Evolutionary conservation across 768 basidiomycete species (phyloP).

Genomic region (Boletus bicolor): DNA sequence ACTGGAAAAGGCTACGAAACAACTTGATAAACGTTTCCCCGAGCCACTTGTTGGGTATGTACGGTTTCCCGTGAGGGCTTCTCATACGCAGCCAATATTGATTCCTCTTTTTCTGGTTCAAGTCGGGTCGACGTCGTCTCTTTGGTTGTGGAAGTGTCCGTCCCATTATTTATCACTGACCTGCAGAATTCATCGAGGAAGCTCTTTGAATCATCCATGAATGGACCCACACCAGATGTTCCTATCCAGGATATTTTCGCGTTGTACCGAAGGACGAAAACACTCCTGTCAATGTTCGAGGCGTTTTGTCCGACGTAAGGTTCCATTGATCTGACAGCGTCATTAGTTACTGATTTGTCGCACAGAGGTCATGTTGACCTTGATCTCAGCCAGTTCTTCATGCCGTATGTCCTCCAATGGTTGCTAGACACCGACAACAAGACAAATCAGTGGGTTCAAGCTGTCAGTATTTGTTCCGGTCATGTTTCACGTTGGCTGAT

Average conservation of each 20-base stretch:
- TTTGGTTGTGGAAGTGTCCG: constrained; percentile 60
- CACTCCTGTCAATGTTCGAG: constrained; percentile 71
- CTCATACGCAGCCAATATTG: neutral
- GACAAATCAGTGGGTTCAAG: constrained; percentile 92
- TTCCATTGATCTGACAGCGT: neutral
- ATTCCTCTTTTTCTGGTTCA: neutral
- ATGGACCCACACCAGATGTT: constrained; percentile 81
- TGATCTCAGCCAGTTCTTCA: constrained; percentile 75
- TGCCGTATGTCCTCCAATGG: constrained; percentile 87
- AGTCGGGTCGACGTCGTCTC: constrained; percentile 77
- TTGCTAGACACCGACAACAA: constrained; percentile 83
- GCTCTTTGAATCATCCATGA: constrained; percentile 79
- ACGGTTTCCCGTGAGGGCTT: neutral
- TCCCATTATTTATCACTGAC: constrained; percentile 67
- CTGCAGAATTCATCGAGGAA: constrained; percentile 68
- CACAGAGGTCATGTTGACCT: constrained; percentile 58
- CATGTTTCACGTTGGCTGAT: constrained; percentile 5
- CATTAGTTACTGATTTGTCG: neutral
- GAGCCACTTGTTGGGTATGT: constrained; percentile 76
- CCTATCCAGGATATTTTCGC: constrained; percentile 89
- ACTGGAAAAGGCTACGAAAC: constrained; percentile 81
- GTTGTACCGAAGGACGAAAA: constrained; percentile 75
- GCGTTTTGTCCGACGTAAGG: constrained; percentile 80
- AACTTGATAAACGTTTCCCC: constrained; percentile 82
- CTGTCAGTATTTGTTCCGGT: constrained; percentile 51